A percentile compares a stretch with the other conserved stretches of the same genome.
phyloP scores from a whole-genome alignment of 768 basidiomycete genomes.

The Termitomyces sp. region DNA sequence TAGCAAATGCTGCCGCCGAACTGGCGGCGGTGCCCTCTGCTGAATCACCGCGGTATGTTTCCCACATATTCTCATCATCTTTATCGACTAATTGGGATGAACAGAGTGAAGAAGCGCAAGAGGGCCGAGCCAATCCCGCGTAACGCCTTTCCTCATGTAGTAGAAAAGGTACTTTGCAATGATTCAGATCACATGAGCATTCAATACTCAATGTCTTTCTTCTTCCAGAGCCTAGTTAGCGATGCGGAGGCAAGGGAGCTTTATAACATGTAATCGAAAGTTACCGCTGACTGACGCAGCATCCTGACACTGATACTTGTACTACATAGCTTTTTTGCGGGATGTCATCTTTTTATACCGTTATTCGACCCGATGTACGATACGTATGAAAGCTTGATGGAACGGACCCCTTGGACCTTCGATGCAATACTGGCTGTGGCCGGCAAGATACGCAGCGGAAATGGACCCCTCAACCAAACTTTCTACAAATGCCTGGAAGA shows the following conservation, averaged over 20 bases:
- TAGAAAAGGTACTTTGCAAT: conserved; percentile 60
- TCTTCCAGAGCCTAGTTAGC: conserved; percentile 68
- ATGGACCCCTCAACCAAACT: conserved; percentile 75
- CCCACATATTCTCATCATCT: conserved; percentile 1
- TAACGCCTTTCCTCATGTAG: conserved; percentile 84
- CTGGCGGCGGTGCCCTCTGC: conserved; percentile 77
- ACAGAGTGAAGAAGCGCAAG: conserved; percentile 79
- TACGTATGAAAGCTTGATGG: conserved; percentile 87
- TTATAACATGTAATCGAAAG: conserved; percentile 73
- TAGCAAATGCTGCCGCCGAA: conserved; percentile 94
- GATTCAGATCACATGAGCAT: not conserved
- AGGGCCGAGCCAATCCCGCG: conserved; percentile 77
- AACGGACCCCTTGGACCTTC: conserved; percentile 93
- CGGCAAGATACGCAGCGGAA: conserved; percentile 87
- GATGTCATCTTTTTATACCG: conserved; percentile 95
- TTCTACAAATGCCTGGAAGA: conserved; percentile 93
- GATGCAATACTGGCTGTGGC: conserved; percentile 91
- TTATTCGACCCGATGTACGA: conserved; percentile 92
- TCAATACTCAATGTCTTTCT: not conserved
- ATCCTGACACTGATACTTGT: conserved; percentile 30
- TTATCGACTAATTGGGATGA: conserved; percentile 6
- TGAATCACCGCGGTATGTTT: conserved; percentile 51
- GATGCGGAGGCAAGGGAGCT: conserved; percentile 86
- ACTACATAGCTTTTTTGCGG: conserved; percentile 80
- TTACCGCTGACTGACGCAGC: conserved; percentile 21